Evolutionary conservation across 139 green algal species (phyloP).

Genomic region (Yamagishiella unicocca): DNA sequence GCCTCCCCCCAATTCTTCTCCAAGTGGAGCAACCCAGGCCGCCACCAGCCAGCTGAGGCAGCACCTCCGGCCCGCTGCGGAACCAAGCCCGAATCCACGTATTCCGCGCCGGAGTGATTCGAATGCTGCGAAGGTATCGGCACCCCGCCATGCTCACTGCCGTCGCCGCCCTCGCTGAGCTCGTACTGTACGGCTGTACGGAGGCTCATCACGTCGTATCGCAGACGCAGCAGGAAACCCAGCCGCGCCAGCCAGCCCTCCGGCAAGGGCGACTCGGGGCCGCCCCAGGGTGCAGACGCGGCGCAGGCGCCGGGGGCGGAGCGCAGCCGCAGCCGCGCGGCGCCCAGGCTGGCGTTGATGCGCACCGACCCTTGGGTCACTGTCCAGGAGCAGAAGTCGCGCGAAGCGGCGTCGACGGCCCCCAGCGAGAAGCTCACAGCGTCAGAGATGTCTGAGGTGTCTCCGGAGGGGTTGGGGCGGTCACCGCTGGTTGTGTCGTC

Average conservation of each 20-base stretch:
- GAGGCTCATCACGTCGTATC: slow-evolving; percentile 27
- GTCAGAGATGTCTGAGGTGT: background rate
- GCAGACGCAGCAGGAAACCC: slow-evolving; percentile 32
- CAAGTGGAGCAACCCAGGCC: background rate
- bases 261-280: background rate
- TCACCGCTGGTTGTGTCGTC: background rate
- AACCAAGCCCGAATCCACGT: no score
- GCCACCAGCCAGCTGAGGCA: background rate
- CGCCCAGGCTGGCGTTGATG: background rate
- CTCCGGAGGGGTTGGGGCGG: background rate
- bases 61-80: background rate
- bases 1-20: slow-evolving; percentile 38
- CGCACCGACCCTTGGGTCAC: background rate
- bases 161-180: background rate
- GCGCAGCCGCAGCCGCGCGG: background rate
- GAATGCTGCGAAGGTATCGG: background rate
- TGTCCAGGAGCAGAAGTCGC: background rate
- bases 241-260: slow-evolving; percentile 18
- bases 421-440: background rate
- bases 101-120: background rate
- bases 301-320: background rate
- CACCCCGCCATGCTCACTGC: background rate
- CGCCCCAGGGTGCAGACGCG: background rate
- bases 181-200: slow-evolving; percentile 21
- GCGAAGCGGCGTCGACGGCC: no score